A percentile compares a stretch with the other conserved stretches of the same genome.
These are phyloP conservation scores for Rubia tinctorum DNA, from an alignment of 305 asterid species.

Conservation along the genomic window DNA sequence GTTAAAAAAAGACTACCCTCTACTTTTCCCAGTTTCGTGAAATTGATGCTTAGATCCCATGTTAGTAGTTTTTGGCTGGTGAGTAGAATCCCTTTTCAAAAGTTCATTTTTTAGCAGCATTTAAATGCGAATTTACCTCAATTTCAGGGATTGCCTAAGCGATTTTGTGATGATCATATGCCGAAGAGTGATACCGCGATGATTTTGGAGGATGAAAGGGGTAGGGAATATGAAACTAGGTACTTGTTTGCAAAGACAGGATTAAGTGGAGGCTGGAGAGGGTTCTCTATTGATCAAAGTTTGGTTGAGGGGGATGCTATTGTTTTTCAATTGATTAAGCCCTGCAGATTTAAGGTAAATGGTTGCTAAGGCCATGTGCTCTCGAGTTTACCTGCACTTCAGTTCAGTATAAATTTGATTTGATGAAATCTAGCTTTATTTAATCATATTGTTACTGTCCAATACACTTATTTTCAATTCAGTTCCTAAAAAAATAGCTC, in stretches of 20 bases:
- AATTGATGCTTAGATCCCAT: constrained; percentile 60
- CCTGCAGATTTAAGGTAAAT: constrained; percentile 30
- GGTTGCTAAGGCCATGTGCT: too few species aligned
- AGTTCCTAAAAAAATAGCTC: too few species aligned
- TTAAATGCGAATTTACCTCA: too few species aligned
- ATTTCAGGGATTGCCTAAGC: constrained; percentile 49
- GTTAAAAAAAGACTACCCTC: constrained; percentile 39
- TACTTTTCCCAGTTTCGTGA: constrained; percentile 39
- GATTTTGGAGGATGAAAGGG: constrained; percentile 43
- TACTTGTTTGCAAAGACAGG: constrained; percentile 46
- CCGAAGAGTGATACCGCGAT: constrained; percentile 37
- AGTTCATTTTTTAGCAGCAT: neutral
- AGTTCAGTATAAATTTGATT: too few species aligned
- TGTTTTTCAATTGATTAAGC: constrained; percentile 35
- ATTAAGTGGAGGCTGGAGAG: constrained; percentile 71
- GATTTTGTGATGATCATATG: constrained; percentile 44
- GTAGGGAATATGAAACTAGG: constrained; percentile 25
- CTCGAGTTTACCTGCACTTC: too few species aligned
- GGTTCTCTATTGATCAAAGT: constrained; percentile 25
- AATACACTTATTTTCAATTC: too few species aligned
- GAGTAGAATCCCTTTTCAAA: constrained; percentile 12
- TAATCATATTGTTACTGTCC: too few species aligned
- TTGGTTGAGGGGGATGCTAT: constrained; percentile 46
- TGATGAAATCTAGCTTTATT: too few species aligned
- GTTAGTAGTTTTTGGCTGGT: constrained; percentile 72